Evolutionary conservation across 257 asterid genomes (phyloP).

Genomic region (Scutellaria galericulata): DNA sequence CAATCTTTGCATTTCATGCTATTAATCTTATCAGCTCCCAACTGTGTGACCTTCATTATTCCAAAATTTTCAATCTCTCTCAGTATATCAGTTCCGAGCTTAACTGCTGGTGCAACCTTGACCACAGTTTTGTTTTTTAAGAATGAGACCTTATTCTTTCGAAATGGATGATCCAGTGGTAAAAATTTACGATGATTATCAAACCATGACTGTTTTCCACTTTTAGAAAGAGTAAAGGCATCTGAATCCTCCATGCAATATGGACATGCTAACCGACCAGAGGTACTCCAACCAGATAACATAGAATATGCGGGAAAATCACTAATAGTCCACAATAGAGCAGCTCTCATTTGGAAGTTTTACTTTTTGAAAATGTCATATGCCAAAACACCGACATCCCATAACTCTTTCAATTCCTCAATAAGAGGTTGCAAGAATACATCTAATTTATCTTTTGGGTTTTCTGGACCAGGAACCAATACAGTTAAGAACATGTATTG

Average conservation of each 20-base stretch:
- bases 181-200: background rate
- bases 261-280: background rate
- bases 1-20: background rate
- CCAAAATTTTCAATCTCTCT: background rate
- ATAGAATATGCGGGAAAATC: slow-evolving; percentile 5
- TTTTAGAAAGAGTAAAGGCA: background rate
- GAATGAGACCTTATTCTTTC: background rate
- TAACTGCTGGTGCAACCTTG: too few species aligned
- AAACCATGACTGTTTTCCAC: slow-evolving; percentile 1
- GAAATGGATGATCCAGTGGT: background rate
- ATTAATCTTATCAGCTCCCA: background rate
- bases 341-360: background rate
- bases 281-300: slow-evolving; percentile 13
- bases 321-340: background rate
- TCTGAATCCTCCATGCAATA: background rate
- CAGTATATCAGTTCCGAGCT: background rate
- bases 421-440: background rate
- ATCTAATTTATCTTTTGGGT: background rate
- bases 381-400: background rate
- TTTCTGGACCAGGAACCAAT: background rate
- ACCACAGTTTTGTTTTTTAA: background rate
- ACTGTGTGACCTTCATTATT: background rate
- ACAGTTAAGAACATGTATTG: too few species aligned
- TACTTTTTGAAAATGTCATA: background rate
- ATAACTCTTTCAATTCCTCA: background rate